phyloP scores from a whole-genome alignment of 352 stramenopile species.

The Phytophthora syringae region DNA sequence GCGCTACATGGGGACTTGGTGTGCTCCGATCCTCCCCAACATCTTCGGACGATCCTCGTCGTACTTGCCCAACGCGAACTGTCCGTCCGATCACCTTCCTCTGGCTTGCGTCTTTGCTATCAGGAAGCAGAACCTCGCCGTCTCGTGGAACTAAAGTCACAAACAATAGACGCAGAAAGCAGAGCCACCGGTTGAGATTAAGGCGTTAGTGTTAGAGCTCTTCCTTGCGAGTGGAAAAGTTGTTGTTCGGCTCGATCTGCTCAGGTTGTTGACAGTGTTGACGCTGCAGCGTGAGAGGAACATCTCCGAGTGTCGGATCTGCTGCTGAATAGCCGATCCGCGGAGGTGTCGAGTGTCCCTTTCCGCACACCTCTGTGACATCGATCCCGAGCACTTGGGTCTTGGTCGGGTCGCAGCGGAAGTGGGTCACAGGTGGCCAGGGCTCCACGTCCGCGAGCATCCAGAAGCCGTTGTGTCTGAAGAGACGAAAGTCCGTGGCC shows the following conservation, averaged over 20 bases:
- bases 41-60: slow-evolving; percentile 24
- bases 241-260: slow-evolving; percentile 21
- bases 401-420: slow-evolving; percentile 68
- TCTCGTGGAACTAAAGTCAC: slow-evolving; percentile 54
- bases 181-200: too few species aligned
- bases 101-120: slow-evolving; percentile 74
- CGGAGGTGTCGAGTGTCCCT: slow-evolving; percentile 44
- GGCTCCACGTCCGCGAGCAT: slow-evolving; percentile 62
- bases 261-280: slow-evolving; percentile 17
- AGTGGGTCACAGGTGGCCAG: slow-evolving; percentile 65
- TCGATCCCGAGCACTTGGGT: slow-evolving; percentile 32
- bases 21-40: slow-evolving; percentile 50
- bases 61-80: slow-evolving; percentile 75
- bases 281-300: slow-evolving; percentile 34
- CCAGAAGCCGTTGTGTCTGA: slow-evolving; percentile 72
- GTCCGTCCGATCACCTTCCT: slow-evolving; percentile 82
- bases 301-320: slow-evolving; percentile 10
- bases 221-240: slow-evolving; percentile 30
- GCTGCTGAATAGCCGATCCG: slow-evolving; percentile 49
- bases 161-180: too few species aligned
- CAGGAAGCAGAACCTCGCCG: slow-evolving; percentile 46
- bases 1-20: slow-evolving; percentile 64
- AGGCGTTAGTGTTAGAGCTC: slow-evolving; percentile 38
- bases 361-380: slow-evolving; percentile 29
- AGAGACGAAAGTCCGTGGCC: slow-evolving; percentile 55